These are phyloP conservation scores for Suillus brevipes DNA, from an alignment of 768 basidiomycete genomes.

Conservation along the genomic window DNA sequence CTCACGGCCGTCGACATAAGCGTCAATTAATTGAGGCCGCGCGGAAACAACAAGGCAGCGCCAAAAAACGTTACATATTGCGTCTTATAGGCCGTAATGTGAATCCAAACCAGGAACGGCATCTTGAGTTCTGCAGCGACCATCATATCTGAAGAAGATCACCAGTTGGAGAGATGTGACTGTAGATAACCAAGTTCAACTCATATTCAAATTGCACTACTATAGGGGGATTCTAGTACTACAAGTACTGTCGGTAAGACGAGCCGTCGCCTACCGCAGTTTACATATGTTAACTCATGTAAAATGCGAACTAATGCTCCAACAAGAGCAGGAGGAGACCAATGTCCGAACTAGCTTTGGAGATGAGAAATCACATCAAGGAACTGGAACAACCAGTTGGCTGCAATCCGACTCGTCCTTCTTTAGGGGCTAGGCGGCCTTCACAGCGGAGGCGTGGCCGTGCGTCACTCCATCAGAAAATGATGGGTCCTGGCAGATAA, in stretches of 20 bases:
- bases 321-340: background rate
- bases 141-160: background rate
- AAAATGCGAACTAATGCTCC: background rate
- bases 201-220: background rate
- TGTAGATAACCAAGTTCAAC: background rate
- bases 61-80: conserved; percentile 6
- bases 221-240: background rate
- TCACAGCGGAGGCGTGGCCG: background rate
- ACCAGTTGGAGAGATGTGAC: background rate
- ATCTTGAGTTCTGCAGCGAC: background rate
- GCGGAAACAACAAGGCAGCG: conserved; percentile 7
- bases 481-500: background rate
- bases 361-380: background rate
- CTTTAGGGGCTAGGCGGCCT: conserved; percentile 5
- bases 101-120: conserved; percentile 5
- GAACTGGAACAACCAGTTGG: background rate
- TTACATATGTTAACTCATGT: background rate
- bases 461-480: conserved; percentile 1
- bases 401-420: background rate
- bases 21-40: conserved; percentile 7
- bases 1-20: conserved; percentile 2
- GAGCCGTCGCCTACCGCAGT: background rate
- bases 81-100: background rate
- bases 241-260: background rate
- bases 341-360: background rate